Evolutionary conservation across 352 stramenopile genomes (phyloP).

Genomic region (Phytophthora sojae): DNA sequence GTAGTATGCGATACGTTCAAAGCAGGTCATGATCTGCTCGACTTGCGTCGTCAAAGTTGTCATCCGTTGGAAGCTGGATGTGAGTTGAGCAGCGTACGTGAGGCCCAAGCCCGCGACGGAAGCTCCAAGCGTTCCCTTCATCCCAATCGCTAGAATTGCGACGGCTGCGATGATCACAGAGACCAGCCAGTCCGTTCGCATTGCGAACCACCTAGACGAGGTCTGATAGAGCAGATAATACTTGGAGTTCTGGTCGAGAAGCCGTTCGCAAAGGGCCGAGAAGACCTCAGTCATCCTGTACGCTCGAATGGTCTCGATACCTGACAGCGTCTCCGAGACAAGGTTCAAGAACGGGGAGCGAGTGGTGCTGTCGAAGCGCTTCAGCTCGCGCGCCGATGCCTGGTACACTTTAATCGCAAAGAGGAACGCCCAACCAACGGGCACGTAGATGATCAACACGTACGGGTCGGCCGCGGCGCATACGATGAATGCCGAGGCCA

Average conservation of each 20-base stretch:
- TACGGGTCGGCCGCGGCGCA: constrained; percentile 56
- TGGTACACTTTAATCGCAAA: constrained; percentile 83
- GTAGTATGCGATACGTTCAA: constrained; percentile 50
- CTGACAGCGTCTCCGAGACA: constrained; percentile 93
- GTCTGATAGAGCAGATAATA: constrained; percentile 49
- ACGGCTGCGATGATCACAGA: constrained; percentile 90
- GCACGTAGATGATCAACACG: constrained; percentile 61
- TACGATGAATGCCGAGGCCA: constrained; percentile 46
- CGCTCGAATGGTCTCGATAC: constrained; percentile 92
- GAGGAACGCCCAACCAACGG: constrained; percentile 37
- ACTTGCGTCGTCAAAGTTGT: constrained; percentile 50
- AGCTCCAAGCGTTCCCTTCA: constrained; percentile 45
- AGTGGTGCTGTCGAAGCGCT: constrained; percentile 93
- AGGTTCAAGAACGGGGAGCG: constrained; percentile 93
- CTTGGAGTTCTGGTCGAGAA: constrained; percentile 51
- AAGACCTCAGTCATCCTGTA: constrained; percentile 60
- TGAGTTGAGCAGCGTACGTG: constrained; percentile 46
- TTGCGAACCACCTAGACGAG: constrained; percentile 91
- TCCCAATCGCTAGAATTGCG: constrained; percentile 83
- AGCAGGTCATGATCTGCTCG: constrained; percentile 55
- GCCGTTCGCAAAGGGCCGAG: constrained; percentile 39
- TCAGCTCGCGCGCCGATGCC: constrained; percentile 86
- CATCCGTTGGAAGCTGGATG: constrained; percentile 55
- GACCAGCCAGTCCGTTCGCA: constrained; percentile 87
- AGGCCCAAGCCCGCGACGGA: constrained; percentile 37